Base-by-base conservation (phyloP, 2,329 filamentous ascomycete genomes). In the Tolypocladium tropicale region DNA sequence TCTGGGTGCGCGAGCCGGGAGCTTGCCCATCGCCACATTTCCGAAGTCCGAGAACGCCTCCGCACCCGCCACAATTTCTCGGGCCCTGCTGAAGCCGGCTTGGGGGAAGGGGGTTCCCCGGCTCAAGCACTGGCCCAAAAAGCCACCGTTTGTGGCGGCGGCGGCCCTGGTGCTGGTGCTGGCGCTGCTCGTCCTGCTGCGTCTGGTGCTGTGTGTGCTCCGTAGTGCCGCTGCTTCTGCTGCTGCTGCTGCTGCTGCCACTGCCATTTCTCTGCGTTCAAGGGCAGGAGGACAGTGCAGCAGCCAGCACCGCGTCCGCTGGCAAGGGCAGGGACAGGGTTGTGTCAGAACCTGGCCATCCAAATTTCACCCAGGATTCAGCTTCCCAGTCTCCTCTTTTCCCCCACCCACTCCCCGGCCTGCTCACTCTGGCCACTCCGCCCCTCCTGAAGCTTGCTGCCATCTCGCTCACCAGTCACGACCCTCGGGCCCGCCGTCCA, bases 21-120 rank as follows among this genome's bases (percentile, higher is more conserved):
- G n/a, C n/a, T n/a, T 33, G 23, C 23, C 32, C n/a, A 14, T 36
- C 11, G 49, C 34, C 52, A 51, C 52, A 43, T 28, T 28, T 28
- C 41, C 41, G 41, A 23, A 46, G 41, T 25, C 23, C 21, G 41
- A 43, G 41, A 25, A 39, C 55, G 48, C 52, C 53, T 55, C 57
- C 55, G 59, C 62, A 43, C 63, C 64, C 65, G 65, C 63, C 66
- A 66, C 61, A 63, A 61, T 60, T 62, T 61, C 30, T 56, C 53
- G 41, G 58, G 60, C 48, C 55, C 51, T 58, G 52, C 55, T 52
- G 53, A 55, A 55, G 37, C 52, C 48, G 41, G 53, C 37, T 21
- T 18, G 48, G 7, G 16, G n/a, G n/a, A n/a, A n/a, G n/a, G n/a
- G n/a, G n/a, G n/a, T n/a, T n/a, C 16, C 23, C 23, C 41, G 2